A percentile compares a stretch with the other conserved stretches of the same genome.
Conservation (phyloP, 768 basidiomycete species). For the Mycena olivaceomarginata region DNA sequence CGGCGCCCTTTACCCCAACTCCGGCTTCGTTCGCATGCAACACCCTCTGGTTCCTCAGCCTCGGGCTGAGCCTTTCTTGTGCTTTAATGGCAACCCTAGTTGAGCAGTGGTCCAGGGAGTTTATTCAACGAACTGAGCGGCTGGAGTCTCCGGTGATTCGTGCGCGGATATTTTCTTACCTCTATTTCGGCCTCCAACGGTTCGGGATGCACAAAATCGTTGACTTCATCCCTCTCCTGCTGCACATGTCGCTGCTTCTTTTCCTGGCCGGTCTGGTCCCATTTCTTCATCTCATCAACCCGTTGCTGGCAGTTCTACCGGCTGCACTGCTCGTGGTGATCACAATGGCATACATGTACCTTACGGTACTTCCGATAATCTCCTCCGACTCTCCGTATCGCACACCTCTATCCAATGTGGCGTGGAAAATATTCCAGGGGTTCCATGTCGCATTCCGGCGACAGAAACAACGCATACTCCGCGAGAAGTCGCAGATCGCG, state of each 20-base stretch:
- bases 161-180: too few species aligned
- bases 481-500: not conserved
- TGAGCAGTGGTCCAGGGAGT: not conserved
- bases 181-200: not conserved
- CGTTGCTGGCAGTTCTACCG: not conserved
- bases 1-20: not conserved
- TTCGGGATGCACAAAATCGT: not conserved
- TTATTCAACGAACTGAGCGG: not conserved
- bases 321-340: not conserved
- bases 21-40: not conserved
- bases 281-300: constrained; percentile 29
- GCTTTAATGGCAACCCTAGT: not conserved
- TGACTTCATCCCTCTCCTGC: not conserved
- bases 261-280: not conserved
- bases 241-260: not conserved
- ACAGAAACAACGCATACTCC: not conserved
- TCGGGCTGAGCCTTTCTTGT: too few species aligned
- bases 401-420: constrained; percentile 22
- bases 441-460: not conserved
- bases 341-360: constrained; percentile 19
- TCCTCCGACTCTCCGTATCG: constrained; percentile 40
- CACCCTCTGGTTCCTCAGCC: not conserved
- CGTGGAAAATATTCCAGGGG: not conserved
- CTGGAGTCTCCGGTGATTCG: not conserved
- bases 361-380: constrained; percentile 36